phyloP scores from a whole-genome alignment of 495 filamentous ascomycete species.

The Tuber borchii region DNA sequence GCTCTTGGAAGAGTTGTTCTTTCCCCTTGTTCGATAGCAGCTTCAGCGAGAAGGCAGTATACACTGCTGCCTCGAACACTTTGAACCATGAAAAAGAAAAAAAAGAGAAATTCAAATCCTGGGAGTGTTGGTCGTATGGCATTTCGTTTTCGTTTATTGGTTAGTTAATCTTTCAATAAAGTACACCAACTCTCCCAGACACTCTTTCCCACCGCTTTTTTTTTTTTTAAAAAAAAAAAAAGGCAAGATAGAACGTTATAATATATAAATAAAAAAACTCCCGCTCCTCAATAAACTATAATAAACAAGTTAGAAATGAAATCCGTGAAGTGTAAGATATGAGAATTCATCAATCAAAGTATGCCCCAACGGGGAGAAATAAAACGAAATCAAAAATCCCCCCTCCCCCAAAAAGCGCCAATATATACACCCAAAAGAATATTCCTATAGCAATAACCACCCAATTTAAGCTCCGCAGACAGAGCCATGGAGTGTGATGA shows the following conservation, averaged over 20 bases:
- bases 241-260: conserved; percentile 16
- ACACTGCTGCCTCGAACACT: neutral
- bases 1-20: neutral
- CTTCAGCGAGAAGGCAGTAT: neutral
- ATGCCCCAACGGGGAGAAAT: conserved; percentile 18
- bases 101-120: neutral
- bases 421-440: conserved; percentile 2
- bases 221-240: neutral
- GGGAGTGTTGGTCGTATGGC: neutral
- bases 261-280: conserved; percentile 15
- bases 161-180: conserved; percentile 1
- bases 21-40: neutral
- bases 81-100: neutral
- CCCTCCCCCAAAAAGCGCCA: neutral
- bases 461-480: neutral
- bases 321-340: neutral
- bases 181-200: conserved; percentile 15
- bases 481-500: neutral
- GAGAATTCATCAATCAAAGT: neutral
- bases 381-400: conserved; percentile 12
- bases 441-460: neutral
- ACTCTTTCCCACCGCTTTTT: neutral
- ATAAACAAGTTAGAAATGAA: neutral
- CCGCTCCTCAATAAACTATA: neutral
- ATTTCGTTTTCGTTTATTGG: neutral